phyloP scores from a whole-genome alignment of 2,329 filamentous ascomycete genomes.

The Hymenoscyphus albidus region DNA sequence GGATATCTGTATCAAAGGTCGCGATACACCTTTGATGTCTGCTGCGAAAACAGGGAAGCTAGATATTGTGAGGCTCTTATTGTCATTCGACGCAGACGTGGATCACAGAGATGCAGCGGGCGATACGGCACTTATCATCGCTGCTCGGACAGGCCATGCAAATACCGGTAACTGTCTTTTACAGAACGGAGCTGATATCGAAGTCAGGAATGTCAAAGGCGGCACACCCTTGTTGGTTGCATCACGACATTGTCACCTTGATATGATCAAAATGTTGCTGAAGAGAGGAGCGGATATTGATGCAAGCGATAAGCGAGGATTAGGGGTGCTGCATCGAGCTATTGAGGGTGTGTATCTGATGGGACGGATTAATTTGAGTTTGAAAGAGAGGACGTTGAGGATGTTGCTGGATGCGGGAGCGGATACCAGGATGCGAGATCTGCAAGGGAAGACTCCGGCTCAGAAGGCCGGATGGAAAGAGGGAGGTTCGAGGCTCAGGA shows the following conservation, averaged over 20 bases:
- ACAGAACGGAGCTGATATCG: slow-evolving; percentile 15
- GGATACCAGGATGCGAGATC: slow-evolving; percentile 17
- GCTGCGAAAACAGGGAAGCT: slow-evolving; percentile 19
- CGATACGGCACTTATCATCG: slow-evolving; percentile 20
- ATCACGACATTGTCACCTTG: slow-evolving; percentile 18
- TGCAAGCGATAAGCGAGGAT: slow-evolving; percentile 20
- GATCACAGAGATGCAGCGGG: slow-evolving; percentile 15
- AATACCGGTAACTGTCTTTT: slow-evolving; percentile 14
- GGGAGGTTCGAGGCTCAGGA: slow-evolving; percentile 19
- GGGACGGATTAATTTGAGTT: slow-evolving; percentile 10
- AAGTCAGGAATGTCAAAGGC: slow-evolving; percentile 19
- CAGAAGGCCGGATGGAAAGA: slow-evolving; percentile 16
- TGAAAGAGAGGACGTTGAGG: slow-evolving; percentile 19
- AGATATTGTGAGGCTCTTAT: slow-evolving; percentile 15
- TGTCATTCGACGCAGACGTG: slow-evolving; percentile 16
- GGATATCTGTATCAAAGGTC: slow-evolving; percentile 14
- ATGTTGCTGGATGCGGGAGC: slow-evolving; percentile 22
- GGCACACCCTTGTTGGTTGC: slow-evolving; percentile 20
- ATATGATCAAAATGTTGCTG: slow-evolving; percentile 16
- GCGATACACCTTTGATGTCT: slow-evolving; percentile 15
- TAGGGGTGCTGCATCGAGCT: slow-evolving; percentile 20
- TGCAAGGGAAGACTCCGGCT: slow-evolving; percentile 17
- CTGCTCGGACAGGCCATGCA: slow-evolving; percentile 18
- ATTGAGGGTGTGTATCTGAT: slow-evolving; percentile 19
- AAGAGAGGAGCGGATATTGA: slow-evolving; percentile 16